Evolutionary conservation across 805 yeast genomes (phyloP), one percentile per base, ranked within the genome.

Genomic region (Torulaspora franciscae): DNA sequence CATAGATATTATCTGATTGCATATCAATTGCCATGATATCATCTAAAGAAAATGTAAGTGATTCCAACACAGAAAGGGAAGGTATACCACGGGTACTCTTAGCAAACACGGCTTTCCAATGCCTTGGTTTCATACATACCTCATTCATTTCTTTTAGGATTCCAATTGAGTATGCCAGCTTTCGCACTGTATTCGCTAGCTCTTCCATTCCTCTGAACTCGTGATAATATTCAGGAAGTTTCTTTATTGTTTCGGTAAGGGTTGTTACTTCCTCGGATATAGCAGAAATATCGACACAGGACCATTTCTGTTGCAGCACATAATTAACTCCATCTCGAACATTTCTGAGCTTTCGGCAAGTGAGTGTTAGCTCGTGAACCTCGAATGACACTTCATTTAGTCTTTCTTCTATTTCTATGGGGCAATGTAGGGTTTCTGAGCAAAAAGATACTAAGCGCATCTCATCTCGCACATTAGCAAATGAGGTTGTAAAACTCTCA

Each of bases 1-100:
- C 65, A 0, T 58, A 47, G 1, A 51, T 50, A 36, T 75, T 77
- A 59, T 85, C 74, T 2, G 65, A 47, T 0, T 48, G 22, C 11
- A 84, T 59, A 32, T 80, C 66, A 35, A 88, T 61, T 29, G 71
- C 72, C 77, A 91, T 74, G 2, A 90, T 75, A 49, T 82, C 76
- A 0, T 80, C 80, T 2, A 87, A 61, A 0, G 73, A 67, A 43
- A 82, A 51, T 0, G 64, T 47, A 3, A 36, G 45, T 7, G 32
- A 35, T 39, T 65, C 62, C 13, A 62, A 33, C 1, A 64, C 38
- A 2, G 56, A 17, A 0, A 46, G 43, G 0, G 51, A 9, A 0
- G 39, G 19, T 7, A 13, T 24, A 3, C 37, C 15, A 14, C 22
- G 23, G 28, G 42, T 42, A 17, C 72, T 47, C 9, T 56, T 60